Evolutionary conservation across 2,329 filamentous ascomycete genomes (phyloP).

Genomic region (Zymoseptoria crescenta): DNA sequence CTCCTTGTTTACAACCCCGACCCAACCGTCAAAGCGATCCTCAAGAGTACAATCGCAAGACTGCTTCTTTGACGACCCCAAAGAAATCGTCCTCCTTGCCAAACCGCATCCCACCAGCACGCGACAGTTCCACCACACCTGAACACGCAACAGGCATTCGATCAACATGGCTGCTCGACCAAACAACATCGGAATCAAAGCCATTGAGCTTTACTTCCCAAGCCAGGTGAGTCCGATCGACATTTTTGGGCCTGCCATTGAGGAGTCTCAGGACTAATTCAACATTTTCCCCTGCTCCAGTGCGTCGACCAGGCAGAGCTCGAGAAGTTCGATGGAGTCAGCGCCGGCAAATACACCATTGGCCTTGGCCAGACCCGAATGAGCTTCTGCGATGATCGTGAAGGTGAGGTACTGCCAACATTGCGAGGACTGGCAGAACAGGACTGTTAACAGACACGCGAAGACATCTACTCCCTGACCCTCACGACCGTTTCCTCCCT

Average conservation of each 20-base stretch:
- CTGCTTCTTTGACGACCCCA: not conserved
- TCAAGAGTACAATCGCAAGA: not conserved
- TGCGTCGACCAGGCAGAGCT: conserved; percentile 48
- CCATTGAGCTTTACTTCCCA: conserved; percentile 48
- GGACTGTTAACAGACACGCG: not conserved
- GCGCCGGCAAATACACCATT: conserved; percentile 47
- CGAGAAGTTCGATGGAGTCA: conserved; percentile 49
- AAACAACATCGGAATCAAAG: conserved; percentile 47
- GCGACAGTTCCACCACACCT: not conserved
- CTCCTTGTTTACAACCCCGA: not conserved
- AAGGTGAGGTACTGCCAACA: conserved; percentile 32
- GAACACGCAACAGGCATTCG: not conserved
- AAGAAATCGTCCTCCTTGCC: not conserved
- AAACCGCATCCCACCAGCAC: not conserved
- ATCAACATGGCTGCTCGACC: conserved; percentile 38
- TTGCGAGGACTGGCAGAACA: not conserved
- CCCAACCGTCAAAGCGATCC: not conserved
- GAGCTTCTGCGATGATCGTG: conserved; percentile 49
- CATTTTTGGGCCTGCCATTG: not conserved
- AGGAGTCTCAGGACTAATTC: conserved; percentile 9
- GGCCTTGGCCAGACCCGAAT: conserved; percentile 49
- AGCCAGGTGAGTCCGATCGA: conserved; percentile 37
- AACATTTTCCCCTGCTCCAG: conserved; percentile 24
- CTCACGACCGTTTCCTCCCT: conserved; percentile 46
- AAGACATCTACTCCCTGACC: conserved; percentile 48